phyloP scores from a whole-genome alignment of 345 rosid species.

The Isatis tinctoria region DNA sequence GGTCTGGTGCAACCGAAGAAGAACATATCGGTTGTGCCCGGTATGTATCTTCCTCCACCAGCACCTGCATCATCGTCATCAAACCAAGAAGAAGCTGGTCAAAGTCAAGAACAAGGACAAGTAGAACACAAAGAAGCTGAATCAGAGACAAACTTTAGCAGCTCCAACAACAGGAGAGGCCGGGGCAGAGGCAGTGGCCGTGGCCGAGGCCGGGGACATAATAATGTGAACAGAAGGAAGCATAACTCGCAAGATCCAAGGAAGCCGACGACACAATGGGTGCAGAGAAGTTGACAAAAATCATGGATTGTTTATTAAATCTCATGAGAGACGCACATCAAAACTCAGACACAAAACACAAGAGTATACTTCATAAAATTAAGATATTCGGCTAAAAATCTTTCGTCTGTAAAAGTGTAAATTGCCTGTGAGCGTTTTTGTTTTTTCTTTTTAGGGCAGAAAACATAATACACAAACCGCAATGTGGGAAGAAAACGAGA shows the following conservation, averaged over 20 bases:
- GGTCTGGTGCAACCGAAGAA: constrained; percentile 68
- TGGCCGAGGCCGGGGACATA: not conserved
- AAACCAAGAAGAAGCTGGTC: constrained; percentile 30
- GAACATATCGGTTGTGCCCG: constrained; percentile 55
- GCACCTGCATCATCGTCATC: constrained; percentile 24
- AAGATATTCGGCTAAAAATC: not conserved
- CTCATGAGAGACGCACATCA: not conserved
- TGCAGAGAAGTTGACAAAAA: constrained; percentile 25
- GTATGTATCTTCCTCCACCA: constrained; percentile 66
- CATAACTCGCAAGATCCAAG: constrained; percentile 25
- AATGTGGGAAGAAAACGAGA: too few species aligned
- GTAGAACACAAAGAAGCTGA: constrained; percentile 16
- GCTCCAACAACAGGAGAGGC: constrained; percentile 32
- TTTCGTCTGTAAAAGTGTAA: not conserved
- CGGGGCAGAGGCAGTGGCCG: constrained; percentile 11
- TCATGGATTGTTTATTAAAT: not conserved
- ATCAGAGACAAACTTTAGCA: constrained; percentile 28
- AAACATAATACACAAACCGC: too few species aligned
- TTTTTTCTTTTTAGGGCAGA: too few species aligned
- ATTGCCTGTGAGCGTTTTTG: not conserved
- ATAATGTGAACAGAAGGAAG: constrained; percentile 12
- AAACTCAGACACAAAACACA: not conserved
- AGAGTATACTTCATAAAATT: not conserved
- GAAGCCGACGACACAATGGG: constrained; percentile 26
- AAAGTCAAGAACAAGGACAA: constrained; percentile 35